These are phyloP conservation scores for Bromus sterilis DNA, from an alignment of 176 grass and related monocot genomes.

Conservation along the genomic window DNA sequence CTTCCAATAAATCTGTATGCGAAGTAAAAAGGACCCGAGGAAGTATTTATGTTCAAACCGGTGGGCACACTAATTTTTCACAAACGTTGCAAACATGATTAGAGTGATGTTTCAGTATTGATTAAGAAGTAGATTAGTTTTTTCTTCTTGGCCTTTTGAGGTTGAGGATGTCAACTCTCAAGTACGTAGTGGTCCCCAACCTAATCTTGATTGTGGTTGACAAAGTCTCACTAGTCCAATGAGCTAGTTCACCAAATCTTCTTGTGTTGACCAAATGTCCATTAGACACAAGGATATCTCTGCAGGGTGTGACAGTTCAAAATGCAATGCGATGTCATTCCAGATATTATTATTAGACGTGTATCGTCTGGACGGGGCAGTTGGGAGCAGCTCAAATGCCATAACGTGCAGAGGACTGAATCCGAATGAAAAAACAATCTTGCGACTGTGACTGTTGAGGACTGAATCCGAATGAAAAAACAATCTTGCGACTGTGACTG, in stretches of 20 bases:
- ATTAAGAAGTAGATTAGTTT: too few relatives aligned
- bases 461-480: not conserved
- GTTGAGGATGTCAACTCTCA: not conserved
- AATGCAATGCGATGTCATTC: not conserved
- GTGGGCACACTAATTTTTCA: too few relatives aligned
- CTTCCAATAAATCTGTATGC: too few relatives aligned
- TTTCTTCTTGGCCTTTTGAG: not conserved
- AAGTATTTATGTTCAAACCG: too few relatives aligned
- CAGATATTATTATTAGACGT: not conserved
- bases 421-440: not conserved
- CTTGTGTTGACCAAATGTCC: not conserved
- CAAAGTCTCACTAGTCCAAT: not conserved
- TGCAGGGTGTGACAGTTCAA: not conserved
- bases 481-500: not conserved
- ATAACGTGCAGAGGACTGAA: not conserved
- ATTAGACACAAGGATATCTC: not conserved
- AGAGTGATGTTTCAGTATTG: too few relatives aligned
- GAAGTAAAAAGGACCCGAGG: too few relatives aligned
- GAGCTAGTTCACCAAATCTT: not conserved
- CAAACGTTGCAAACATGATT: too few relatives aligned
- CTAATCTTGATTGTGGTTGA: slow-evolving; percentile 16
- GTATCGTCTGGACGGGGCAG: slow-evolving; percentile 10
- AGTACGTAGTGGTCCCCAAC: not conserved
- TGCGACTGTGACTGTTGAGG: not conserved
- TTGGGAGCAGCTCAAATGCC: not conserved